A percentile compares a stretch with the other conserved stretches of the same genome.
Conservation (phyloP, 169 alveolate genomes). For the Plasmodium inui region DNA sequence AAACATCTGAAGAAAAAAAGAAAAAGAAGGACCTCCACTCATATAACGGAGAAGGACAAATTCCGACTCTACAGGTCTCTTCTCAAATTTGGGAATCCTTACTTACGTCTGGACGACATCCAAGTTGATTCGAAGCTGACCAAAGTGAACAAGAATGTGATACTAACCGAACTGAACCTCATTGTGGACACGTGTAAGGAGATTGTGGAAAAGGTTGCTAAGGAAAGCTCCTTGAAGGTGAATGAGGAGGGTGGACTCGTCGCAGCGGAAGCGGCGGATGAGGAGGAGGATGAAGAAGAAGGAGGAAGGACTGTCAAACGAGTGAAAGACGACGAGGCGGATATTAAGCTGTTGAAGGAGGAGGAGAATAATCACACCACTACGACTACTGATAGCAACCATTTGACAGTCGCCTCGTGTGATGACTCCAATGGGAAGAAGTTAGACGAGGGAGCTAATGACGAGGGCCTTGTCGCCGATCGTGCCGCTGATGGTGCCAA, state of each 20-base stretch:
- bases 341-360: neutral
- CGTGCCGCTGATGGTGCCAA: neutral
- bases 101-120: conserved; percentile 87
- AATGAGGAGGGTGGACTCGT: conserved; percentile 12
- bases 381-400: conserved; percentile 43
- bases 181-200: conserved; percentile 82
- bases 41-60: conserved; percentile 84
- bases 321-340: conserved; percentile 3
- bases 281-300: conserved; percentile 13
- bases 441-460: conserved; percentile 65
- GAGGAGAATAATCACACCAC: conserved; percentile 35
- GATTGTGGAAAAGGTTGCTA: conserved; percentile 74
- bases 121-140: conserved; percentile 84
- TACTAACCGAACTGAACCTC: conserved; percentile 85
- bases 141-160: conserved; percentile 84
- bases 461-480: neutral
- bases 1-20: conserved; percentile 70
- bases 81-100: conserved; percentile 88
- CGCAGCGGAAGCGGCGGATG: conserved; percentile 27
- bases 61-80: conserved; percentile 86
- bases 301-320: neutral
- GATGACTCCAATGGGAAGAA: conserved; percentile 75
- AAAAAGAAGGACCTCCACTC: conserved; percentile 79
- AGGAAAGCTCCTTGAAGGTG: conserved; percentile 69
- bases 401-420: conserved; percentile 67